Base-by-base conservation (phyloP, 2,329 filamentous ascomycete genomes). In the Pseudogymnoascus sp. region DNA sequence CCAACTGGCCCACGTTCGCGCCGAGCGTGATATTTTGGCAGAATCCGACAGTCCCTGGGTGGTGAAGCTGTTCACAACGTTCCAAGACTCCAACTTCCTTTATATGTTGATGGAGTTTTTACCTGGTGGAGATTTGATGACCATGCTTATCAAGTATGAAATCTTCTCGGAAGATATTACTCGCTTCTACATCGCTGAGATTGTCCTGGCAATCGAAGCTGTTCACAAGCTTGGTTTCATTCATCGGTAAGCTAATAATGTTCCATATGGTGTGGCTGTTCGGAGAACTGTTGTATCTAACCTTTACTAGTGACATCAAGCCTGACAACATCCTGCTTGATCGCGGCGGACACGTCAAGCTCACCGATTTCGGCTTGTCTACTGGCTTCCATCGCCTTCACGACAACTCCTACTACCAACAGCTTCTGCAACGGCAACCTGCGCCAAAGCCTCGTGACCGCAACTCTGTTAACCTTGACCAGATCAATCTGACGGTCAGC, bases 61-160 rank as follows among this genome's bases (percentile, higher is more conserved):
- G 14, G 94, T 99, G 69, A 99, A 97, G 81, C 85, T 99, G 64
- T 96, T 90, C 78, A 97, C 94, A 11, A 97, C 94, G 0, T 99
- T 99, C 80, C 94, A 99, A 76, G 94, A 99, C 73, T 82, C 84
- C 50, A 93, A 94, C 67, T 99, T 97, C 78, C 80, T 99, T 35
- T 99, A 99, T 79, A 94, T 99, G 87, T 81, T 99, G 64, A 99
- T 99, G 94, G 94, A 99, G 76, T 99, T 97, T 76, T 82, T 99
- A 74, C 94, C 94, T 6, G 94, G 94, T 74, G 94, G 94, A 74
- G 94, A 99, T 78, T 76, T 99, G 74, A 99, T 99, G 94, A 99
- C 94, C 3, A 99, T 99, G 94, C 81, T 99, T 68, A 99, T 99
- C 79, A 99, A 97, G 81, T 99, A 99, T 72, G 94, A 99, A 74